Evolutionary conservation across 23 red algal genomes (phyloP), one percentile per base, ranked within the genome.

Genomic region (Cyanidium caldarium): DNA sequence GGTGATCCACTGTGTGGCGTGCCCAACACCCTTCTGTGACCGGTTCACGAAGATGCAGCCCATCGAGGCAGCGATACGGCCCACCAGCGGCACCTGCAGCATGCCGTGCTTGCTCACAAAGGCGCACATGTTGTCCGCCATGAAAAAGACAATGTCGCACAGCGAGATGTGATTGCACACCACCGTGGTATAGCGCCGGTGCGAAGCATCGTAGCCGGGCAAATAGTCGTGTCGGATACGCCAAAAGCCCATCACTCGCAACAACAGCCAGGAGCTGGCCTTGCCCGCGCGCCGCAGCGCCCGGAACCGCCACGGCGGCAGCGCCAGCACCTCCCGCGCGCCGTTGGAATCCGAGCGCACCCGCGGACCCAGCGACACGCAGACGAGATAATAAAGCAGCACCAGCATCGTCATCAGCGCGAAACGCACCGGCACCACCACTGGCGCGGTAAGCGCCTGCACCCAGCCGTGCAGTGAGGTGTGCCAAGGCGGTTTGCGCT

Each of bases 171-270:
- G 80, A 40, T 77, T 77, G 46, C 46, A 35, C 34, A 83, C 80
- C 1, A 83, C 40, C 10, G 40, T 46, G 33, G 29, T 39, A 2
- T 66, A 72, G 16, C 10, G 40, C 38, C 70, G 75, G 17, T 69
- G 74, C 0, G 41, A 16, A 7, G 72, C 45, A 40, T 87, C 77
- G 43, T 86, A 95, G 13, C 72, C 82, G 19, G 75, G 69, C 40
- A 65, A 40, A 70, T 79, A 68, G 35, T 25, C 14, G 14, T 69
- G 70, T 14, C 74, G 39, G n/a, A 95, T 69, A 34, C 39, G 73
- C 72, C 73, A 84, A 69, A 95, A 95, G 20, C 89, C 89, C 45
- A 95, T 21, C 2, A 71, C 38, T 40, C 83, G 65, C 2, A 95
- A 65, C n/a, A 83, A 65, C 2, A 61, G 35, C 28, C 89, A 43